Conservation (phyloP, 495 filamentous ascomycete species). For the Neurospora sublineolata region DNA sequence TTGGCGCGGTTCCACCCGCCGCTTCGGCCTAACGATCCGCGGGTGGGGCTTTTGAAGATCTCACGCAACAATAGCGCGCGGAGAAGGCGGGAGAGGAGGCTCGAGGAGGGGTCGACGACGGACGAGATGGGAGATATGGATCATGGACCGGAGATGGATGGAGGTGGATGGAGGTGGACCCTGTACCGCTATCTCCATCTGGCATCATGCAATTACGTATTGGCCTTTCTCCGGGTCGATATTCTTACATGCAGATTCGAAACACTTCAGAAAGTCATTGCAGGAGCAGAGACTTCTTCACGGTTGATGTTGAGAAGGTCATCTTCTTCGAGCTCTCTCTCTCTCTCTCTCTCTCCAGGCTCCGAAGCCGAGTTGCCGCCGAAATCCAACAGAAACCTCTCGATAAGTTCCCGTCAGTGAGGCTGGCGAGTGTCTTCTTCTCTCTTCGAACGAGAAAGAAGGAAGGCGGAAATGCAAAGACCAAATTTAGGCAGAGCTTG, state of each 20-base stretch:
- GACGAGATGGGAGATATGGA: slow-evolving; percentile 2
- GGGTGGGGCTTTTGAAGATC: background rate
- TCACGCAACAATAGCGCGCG: background rate
- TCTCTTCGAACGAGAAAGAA: background rate
- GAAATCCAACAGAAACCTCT: background rate
- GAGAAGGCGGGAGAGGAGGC: slow-evolving; percentile 14
- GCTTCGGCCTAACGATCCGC: background rate
- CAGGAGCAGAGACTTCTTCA: background rate
- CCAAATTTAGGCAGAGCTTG: background rate
- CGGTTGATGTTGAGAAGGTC: background rate
- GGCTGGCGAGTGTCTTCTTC: background rate
- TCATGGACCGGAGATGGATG: background rate
- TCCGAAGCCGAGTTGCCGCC: background rate
- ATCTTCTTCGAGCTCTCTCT: background rate
- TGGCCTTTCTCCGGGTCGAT: background rate
- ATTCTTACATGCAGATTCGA: background rate
- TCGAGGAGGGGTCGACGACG: slow-evolving; percentile 12
- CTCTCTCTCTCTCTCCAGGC: background rate
- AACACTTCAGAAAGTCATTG: background rate
- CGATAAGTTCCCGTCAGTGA: background rate
- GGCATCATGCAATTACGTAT: background rate
- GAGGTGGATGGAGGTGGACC: background rate
- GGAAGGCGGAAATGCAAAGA: background rate
- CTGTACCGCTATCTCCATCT: background rate
- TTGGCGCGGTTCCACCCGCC: background rate